phyloP scores from a whole-genome alignment of 2,329 filamentous ascomycete species.

The Tolypocladium endophyticum region DNA sequence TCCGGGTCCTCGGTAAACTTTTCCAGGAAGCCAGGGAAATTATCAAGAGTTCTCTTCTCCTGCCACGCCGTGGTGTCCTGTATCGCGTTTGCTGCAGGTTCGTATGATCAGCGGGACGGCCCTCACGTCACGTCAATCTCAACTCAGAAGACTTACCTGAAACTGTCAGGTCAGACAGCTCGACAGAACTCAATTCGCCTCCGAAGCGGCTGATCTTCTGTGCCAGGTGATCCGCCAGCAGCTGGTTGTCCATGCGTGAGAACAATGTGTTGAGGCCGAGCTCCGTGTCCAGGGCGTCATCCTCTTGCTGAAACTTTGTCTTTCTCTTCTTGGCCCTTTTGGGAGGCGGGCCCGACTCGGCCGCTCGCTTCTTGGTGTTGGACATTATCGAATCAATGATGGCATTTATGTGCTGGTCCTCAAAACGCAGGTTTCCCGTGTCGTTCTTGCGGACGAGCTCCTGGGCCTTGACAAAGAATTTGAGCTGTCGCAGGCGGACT shows the following conservation, averaged over 20 bases:
- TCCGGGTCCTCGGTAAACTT: slow-evolving; percentile 46
- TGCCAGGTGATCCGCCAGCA: slow-evolving; percentile 78
- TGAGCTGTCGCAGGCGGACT: background rate
- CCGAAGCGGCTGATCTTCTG: slow-evolving; percentile 71
- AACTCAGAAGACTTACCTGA: slow-evolving; percentile 45
- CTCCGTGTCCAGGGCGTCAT: slow-evolving; percentile 52
- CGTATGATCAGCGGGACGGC: background rate
- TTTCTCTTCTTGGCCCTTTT: slow-evolving; percentile 46
- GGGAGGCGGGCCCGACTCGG: slow-evolving; percentile 30
- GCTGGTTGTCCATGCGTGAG: slow-evolving; percentile 68
- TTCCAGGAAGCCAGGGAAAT: slow-evolving; percentile 72
- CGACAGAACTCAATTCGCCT: slow-evolving; percentile 68
- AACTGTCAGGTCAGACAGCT: slow-evolving; percentile 73
- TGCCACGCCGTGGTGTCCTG: slow-evolving; percentile 69
- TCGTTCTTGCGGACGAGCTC: background rate
- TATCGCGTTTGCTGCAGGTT: slow-evolving; percentile 55
- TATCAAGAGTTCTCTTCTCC: slow-evolving; percentile 54
- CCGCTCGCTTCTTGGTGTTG: slow-evolving; percentile 44
- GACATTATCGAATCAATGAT: slow-evolving; percentile 17
- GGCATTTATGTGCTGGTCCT: background rate
- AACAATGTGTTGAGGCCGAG: slow-evolving; percentile 72
- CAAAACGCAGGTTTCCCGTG: background rate
- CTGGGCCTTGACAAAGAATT: background rate
- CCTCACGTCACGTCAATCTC: background rate
- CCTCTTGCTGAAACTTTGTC: slow-evolving; percentile 38